These are phyloP conservation scores for Aspergillus tamarii DNA, from an alignment of 2,329 filamentous ascomycete genomes.

Conservation along the genomic window DNA sequence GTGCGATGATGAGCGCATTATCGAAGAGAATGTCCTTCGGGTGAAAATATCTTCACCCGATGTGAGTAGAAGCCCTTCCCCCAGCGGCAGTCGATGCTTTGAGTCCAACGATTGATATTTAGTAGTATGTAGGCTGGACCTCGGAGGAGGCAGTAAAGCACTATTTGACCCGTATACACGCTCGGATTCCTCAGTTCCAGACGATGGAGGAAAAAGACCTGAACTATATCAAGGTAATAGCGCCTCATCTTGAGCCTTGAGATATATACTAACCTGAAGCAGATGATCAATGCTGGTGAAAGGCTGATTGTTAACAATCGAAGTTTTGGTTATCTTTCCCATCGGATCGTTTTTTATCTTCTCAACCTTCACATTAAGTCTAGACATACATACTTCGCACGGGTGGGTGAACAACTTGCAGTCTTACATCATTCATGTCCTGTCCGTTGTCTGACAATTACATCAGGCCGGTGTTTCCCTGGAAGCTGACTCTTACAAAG, in stretches of 20 bases:
- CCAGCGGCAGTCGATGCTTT: slow-evolving; percentile 12
- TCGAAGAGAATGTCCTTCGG: slow-evolving; percentile 93
- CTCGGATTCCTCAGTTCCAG: slow-evolving; percentile 93
- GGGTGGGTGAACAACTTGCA: slow-evolving; percentile 50
- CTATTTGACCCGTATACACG: slow-evolving; percentile 86
- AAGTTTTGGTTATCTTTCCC: slow-evolving; percentile 93
- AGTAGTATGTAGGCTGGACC: slow-evolving; percentile 83
- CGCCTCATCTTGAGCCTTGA: not conserved
- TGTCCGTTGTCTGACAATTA: slow-evolving; percentile 17
- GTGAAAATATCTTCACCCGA: slow-evolving; percentile 98
- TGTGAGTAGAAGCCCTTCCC: slow-evolving; percentile 56
- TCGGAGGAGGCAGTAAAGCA: slow-evolving; percentile 89
- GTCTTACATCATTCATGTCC: not conserved
- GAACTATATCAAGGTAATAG: slow-evolving; percentile 80
- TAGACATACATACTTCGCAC: slow-evolving; percentile 88
- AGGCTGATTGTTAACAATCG: slow-evolving; percentile 96
- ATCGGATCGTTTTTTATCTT: slow-evolving; percentile 97
- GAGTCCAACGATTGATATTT: slow-evolving; percentile 4
- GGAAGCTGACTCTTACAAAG: slow-evolving; percentile 91
- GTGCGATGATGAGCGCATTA: slow-evolving; percentile 89
- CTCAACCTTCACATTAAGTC: slow-evolving; percentile 97
- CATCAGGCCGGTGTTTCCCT: slow-evolving; percentile 72
- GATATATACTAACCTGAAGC: slow-evolving; percentile 16
- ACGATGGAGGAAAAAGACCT: slow-evolving; percentile 93
- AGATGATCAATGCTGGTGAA: slow-evolving; percentile 96